Evolutionary conservation across 495 filamentous ascomycete genomes (phyloP).

Genomic region (Mytilinidion resinicola): DNA sequence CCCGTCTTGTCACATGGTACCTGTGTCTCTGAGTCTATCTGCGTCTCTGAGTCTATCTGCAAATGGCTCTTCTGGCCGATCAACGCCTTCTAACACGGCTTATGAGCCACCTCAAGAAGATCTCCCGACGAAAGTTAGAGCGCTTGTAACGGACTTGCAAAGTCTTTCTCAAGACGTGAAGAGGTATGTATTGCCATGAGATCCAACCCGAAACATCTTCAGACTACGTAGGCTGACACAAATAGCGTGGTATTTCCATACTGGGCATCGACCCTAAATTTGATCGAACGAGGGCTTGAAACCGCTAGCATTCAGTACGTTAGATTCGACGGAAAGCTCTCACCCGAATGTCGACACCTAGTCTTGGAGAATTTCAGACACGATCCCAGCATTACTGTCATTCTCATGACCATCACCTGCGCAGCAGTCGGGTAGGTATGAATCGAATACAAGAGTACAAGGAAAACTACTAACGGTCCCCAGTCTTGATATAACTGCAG

Average conservation of each 20-base stretch:
- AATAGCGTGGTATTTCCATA: constrained; percentile 43
- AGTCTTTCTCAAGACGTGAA: constrained; percentile 1
- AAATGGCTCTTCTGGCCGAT: background rate
- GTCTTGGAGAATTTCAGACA: constrained; percentile 14
- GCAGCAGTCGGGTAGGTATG: constrained; percentile 7
- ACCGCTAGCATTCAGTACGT: constrained; percentile 29
- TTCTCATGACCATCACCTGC: constrained; percentile 19
- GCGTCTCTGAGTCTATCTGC: background rate
- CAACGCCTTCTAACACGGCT: background rate
- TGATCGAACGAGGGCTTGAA: constrained; percentile 35
- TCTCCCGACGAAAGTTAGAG: constrained; percentile 16
- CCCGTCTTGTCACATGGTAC: background rate
- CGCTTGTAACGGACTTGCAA: constrained; percentile 24
- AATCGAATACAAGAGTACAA: background rate
- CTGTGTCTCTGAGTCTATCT: background rate
- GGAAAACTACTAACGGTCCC: background rate
- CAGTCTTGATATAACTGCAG: constrained; percentile 17
- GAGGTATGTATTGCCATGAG: constrained; percentile 4
- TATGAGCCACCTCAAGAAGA: background rate
- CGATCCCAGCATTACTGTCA: constrained; percentile 13
- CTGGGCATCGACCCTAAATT: constrained; percentile 43
- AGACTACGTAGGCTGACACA: background rate
- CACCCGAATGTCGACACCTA: constrained; percentile 9
- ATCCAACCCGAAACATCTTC: background rate
- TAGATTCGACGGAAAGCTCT: constrained; percentile 43